Conservation (phyloP, 208 protist species). For the Leishmania turanica region DNA sequence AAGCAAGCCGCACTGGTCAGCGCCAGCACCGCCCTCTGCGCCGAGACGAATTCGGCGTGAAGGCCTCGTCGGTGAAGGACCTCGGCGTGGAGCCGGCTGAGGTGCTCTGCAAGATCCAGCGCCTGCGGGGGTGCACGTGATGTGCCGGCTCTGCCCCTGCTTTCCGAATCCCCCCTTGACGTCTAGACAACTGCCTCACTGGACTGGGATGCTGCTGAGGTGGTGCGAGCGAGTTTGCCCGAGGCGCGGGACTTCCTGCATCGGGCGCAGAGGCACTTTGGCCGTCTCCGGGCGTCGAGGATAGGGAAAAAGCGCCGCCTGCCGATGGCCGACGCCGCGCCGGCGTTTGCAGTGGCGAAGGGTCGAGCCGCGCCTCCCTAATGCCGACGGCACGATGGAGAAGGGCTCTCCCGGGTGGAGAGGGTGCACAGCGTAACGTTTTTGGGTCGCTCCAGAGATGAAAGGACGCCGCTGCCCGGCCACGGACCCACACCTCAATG, state of each 20-base stretch:
- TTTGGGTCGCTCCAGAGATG: not conserved
- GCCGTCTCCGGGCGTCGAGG: not conserved
- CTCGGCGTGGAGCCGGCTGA: not conserved
- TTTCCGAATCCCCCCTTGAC: constrained; percentile 2
- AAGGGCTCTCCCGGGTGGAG: constrained; percentile 4
- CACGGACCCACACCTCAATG: constrained; percentile 2
- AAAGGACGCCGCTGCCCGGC: constrained; percentile 1
- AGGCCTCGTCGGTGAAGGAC: not conserved
- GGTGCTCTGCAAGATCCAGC: constrained; percentile 5
- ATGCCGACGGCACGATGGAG: not conserved
- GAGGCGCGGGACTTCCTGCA: not conserved
- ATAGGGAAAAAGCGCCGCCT: not conserved
- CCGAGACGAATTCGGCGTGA: not conserved
- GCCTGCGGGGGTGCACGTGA: not conserved
- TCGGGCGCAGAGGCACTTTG: not conserved
- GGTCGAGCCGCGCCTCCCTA: not conserved
- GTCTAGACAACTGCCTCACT: constrained; percentile 10
- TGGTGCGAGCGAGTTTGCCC: not conserved
- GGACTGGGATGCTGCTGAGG: not conserved
- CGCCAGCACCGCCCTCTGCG: not conserved
- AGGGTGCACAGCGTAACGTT: not conserved
- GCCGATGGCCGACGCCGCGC: not conserved
- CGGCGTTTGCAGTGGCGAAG: constrained; percentile 1
- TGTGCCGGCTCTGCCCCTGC: not conserved
- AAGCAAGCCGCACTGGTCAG: not conserved